Percentiles rank a stretch among this genome's conserved stretches.
phyloP scores from a whole-genome alignment of 139 green algal species.

The Chlorella sp. region DNA sequence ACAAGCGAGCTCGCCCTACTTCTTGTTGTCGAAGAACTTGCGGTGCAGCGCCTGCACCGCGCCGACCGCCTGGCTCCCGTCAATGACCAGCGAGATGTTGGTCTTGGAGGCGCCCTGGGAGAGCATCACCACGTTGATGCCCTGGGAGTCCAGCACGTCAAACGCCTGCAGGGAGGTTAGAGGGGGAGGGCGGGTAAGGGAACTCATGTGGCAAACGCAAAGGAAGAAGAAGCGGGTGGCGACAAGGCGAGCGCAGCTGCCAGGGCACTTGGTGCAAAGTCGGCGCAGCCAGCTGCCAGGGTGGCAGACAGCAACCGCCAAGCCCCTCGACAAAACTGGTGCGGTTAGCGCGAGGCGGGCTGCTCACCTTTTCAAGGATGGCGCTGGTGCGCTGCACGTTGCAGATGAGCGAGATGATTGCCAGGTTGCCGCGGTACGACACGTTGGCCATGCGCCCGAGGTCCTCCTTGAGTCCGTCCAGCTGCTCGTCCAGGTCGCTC shows the following conservation, averaged over 20 bases:
- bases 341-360: too few relatives aligned
- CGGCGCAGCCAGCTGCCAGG: too few relatives aligned
- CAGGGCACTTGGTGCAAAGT: too few relatives aligned
- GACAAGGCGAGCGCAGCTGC: too few relatives aligned
- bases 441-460: constrained; percentile 63
- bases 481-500: constrained; percentile 57
- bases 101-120: constrained; percentile 77
- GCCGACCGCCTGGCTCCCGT: background rate
- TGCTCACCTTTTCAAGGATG: constrained; percentile 71
- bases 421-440: constrained; percentile 51
- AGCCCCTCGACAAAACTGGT: too few relatives aligned
- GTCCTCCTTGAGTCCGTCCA: constrained; percentile 59
- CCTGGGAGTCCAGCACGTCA: constrained; percentile 41
- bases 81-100: constrained; percentile 79
- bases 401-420: constrained; percentile 94
- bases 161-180: too few relatives aligned
- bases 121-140: constrained; percentile 87
- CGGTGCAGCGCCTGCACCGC: constrained; percentile 10
- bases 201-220: too few relatives aligned
- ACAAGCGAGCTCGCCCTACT: too few relatives aligned
- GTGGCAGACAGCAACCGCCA: too few relatives aligned
- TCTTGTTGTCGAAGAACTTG: constrained; percentile 7
- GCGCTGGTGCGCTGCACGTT: constrained; percentile 78
- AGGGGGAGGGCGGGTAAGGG: too few relatives aligned
- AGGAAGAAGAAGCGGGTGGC: too few relatives aligned